These are phyloP conservation scores for Balansia obtecta DNA, from an alignment of 2,329 filamentous ascomycete species.

Conservation along the genomic window DNA sequence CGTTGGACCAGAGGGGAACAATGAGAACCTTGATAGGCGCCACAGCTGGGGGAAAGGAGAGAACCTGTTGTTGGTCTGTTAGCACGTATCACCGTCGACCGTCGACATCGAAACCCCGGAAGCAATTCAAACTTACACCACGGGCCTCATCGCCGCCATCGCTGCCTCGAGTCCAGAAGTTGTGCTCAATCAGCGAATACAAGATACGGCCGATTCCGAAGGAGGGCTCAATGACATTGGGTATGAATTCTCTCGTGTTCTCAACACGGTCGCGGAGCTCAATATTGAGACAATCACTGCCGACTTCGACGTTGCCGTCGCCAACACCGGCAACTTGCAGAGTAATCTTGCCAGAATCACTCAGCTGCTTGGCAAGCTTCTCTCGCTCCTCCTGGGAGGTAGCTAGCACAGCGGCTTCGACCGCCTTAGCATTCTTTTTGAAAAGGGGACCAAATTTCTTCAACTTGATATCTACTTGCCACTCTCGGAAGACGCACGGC, in stretches of 20 bases:
- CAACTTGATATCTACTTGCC: constrained; percentile 77
- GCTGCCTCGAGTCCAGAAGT: constrained; percentile 73
- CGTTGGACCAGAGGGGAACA: constrained; percentile 73
- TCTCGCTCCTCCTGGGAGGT: constrained; percentile 73
- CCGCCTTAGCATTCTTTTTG: constrained; percentile 83
- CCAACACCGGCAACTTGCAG: constrained; percentile 57
- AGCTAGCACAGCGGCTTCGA: constrained; percentile 66
- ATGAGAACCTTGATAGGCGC: constrained; percentile 95
- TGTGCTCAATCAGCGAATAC: constrained; percentile 87
- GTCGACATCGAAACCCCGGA: not conserved
- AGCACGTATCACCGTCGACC: constrained; percentile 4
- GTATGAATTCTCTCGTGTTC: constrained; percentile 80
- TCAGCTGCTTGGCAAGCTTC: constrained; percentile 62
- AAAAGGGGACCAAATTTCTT: constrained; percentile 93
- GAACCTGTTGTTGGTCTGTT: constrained; percentile 24
- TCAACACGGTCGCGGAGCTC: constrained; percentile 74
- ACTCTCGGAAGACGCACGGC: constrained; percentile 74
- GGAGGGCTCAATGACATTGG: constrained; percentile 93
- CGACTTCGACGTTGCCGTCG: constrained; percentile 65
- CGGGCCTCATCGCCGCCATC: constrained; percentile 59
- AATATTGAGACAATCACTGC: constrained; percentile 68
- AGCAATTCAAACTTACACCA: constrained; percentile 49
- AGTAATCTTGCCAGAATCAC: constrained; percentile 60
- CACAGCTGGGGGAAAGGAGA: constrained; percentile 47
- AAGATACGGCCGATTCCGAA: constrained; percentile 94